Evolutionary conservation across 495 filamentous ascomycete species (phyloP).

Genomic region (Aspergillus biplanus): DNA sequence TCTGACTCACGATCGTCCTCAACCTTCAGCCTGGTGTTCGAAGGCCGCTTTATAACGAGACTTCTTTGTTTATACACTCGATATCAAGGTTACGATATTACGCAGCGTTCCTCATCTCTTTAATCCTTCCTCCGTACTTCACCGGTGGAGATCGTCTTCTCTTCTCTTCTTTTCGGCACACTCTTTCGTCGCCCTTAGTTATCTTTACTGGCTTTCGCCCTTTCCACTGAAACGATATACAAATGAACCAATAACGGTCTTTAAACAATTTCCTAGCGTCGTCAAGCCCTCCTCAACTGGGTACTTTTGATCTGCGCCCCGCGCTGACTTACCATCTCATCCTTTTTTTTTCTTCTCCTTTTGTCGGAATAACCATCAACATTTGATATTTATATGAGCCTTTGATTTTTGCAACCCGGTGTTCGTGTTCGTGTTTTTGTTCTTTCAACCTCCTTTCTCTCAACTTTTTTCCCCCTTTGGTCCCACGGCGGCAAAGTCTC

Average conservation of each 20-base stretch:
- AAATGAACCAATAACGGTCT: slow-evolving; percentile 71
- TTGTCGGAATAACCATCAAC: slow-evolving; percentile 63
- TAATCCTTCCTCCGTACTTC: slow-evolving; percentile 20
- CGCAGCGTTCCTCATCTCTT: slow-evolving; percentile 52
- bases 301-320: slow-evolving; percentile 47
- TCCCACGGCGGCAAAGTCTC: slow-evolving; percentile 33
- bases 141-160: slow-evolving; percentile 36
- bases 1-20: slow-evolving; percentile 40
- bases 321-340: slow-evolving; percentile 41
- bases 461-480: slow-evolving; percentile 19
- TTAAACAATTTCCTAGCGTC: slow-evolving; percentile 54
- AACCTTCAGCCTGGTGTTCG: slow-evolving; percentile 50
- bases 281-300: slow-evolving; percentile 46
- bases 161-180: slow-evolving; percentile 44
- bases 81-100: slow-evolving; percentile 50
- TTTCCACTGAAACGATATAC: slow-evolving; percentile 53
- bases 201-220: slow-evolving; percentile 42
- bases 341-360: slow-evolving; percentile 45
- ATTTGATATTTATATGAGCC: slow-evolving; percentile 63
- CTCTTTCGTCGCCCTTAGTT: slow-evolving; percentile 35
- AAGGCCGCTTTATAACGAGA: slow-evolving; percentile 37
- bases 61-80: slow-evolving; percentile 37
- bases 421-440: slow-evolving; percentile 55
- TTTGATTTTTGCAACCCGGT: slow-evolving; percentile 64
- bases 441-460: slow-evolving; percentile 34